Conservation (phyloP, 2,329 filamentous ascomycete genomes). For the Alternaria sp. region DNA sequence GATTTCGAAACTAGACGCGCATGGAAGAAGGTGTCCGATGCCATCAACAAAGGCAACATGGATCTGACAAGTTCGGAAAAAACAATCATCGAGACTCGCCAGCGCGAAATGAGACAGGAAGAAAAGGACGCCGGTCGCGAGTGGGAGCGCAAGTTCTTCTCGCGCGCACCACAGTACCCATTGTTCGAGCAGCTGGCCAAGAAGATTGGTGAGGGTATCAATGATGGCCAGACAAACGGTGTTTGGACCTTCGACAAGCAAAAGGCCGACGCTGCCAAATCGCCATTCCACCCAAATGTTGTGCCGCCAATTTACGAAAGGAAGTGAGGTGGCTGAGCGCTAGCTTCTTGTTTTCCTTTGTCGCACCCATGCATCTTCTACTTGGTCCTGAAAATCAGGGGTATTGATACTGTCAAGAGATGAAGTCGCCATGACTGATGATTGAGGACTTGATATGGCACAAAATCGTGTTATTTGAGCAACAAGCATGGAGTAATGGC, state of each 20-base stretch:
- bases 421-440: too few relatives aligned
- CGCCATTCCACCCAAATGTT: slow-evolving; percentile 42
- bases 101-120: slow-evolving; percentile 76
- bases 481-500: too few relatives aligned
- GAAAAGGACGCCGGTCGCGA: slow-evolving; percentile 77
- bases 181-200: slow-evolving; percentile 60
- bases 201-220: slow-evolving; percentile 59
- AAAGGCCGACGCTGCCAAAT: slow-evolving; percentile 53
- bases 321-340: slow-evolving; percentile 8
- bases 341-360: neutral
- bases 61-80: slow-evolving; percentile 81
- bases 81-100: slow-evolving; percentile 86
- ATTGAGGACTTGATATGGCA: too few relatives aligned
- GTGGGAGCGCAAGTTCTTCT: slow-evolving; percentile 90
- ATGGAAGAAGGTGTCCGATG: slow-evolving; percentile 84
- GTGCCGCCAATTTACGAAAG: slow-evolving; percentile 40
- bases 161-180: slow-evolving; percentile 49
- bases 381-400: too few relatives aligned
- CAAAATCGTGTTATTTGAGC: too few relatives aligned
- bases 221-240: slow-evolving; percentile 72
- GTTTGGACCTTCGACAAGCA: slow-evolving; percentile 73
- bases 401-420: too few relatives aligned
- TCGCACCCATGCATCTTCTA: neutral
- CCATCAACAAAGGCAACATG: slow-evolving; percentile 83
- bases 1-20: slow-evolving; percentile 86